Percentiles rank a stretch among this genome's conserved stretches.
These are phyloP conservation scores for Pistacia integerrima DNA, from an alignment of 345 rosid genomes.

Conservation along the genomic window DNA sequence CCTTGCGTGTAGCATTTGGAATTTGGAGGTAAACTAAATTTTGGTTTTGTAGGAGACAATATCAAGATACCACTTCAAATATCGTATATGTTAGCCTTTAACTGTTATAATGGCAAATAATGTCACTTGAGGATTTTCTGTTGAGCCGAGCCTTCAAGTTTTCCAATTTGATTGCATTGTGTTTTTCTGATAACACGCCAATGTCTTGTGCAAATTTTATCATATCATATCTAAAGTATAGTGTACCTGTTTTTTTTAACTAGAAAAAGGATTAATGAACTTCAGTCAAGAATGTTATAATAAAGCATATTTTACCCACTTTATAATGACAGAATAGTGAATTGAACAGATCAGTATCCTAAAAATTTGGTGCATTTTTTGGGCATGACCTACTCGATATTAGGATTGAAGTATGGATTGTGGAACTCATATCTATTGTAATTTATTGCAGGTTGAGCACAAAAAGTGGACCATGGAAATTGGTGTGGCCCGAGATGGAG, in stretches of 20 bases:
- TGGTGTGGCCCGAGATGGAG: conserved; percentile 48
- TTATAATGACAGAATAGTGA: no score
- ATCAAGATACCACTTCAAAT: not conserved
- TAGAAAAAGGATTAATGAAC: no score
- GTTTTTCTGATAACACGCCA: not conserved
- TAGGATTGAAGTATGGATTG: not conserved
- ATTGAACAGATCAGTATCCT: no score
- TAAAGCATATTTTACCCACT: no score
- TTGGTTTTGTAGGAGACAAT: not conserved
- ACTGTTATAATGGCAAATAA: no score
- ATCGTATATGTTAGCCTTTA: no score
- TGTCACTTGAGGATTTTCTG: not conserved
- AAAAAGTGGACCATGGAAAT: conserved; percentile 71
- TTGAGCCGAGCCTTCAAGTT: not conserved
- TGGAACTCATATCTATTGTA: not conserved
- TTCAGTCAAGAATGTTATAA: no score
- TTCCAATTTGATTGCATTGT: not conserved
- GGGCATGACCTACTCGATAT: no score
- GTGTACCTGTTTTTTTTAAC: no score
- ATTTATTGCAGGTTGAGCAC: conserved; percentile 52
- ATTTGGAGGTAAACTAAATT: conserved; percentile 71
- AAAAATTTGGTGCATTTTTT: no score
- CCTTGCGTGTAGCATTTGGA: conserved; percentile 80
- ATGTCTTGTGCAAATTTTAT: no score
- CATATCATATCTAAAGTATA: no score